These are phyloP conservation scores for Schwanniomyces etchellsii DNA, from an alignment of 1,139 yeast species.

Conservation along the genomic window DNA sequence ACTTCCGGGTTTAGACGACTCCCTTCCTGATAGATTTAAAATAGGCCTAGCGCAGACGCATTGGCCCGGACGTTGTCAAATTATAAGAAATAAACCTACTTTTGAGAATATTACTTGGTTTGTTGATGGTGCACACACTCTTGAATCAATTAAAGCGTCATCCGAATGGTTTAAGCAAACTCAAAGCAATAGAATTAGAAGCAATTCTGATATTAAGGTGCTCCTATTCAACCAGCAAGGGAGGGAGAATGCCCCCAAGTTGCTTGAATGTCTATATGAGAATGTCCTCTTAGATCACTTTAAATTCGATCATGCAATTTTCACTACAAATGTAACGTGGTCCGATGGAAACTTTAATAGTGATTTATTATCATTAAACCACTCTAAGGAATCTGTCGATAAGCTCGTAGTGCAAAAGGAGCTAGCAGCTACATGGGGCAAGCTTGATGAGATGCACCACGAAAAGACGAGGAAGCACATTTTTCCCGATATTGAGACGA, in stretches of 20 bases:
- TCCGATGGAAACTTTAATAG: conserved; percentile 72
- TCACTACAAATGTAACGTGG: conserved; percentile 93
- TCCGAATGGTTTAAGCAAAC: conserved; percentile 65
- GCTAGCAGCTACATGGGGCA: conserved; percentile 65
- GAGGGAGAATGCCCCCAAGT: conserved; percentile 66
- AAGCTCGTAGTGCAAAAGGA: conserved; percentile 74
- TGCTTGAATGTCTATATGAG: conserved; percentile 50
- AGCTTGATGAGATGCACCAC: conserved; percentile 36
- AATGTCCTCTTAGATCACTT: conserved; percentile 26
- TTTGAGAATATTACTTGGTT: conserved; percentile 60
- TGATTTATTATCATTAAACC: conserved; percentile 82
- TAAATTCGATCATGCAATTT: conserved; percentile 68
- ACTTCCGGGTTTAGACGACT: conserved; percentile 19
- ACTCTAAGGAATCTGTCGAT: conserved; percentile 71
- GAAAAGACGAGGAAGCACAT: conserved; percentile 41
- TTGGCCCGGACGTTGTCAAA: conserved; percentile 97
- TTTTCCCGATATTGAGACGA: conserved; percentile 70
- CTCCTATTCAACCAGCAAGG: conserved; percentile 91
- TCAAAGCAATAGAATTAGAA: conserved; percentile 15
- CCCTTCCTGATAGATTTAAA: conserved; percentile 51
- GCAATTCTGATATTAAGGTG: conserved; percentile 23
- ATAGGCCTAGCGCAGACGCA: conserved; percentile 62
- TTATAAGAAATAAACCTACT: conserved; percentile 37
- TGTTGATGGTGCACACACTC: conserved; percentile 94
- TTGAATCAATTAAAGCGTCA: conserved; percentile 78